Evolutionary conservation across 306 rosid genomes (phyloP), one percentile per base, ranked within the genome.

Genomic region (Acacia crassicarpa): DNA sequence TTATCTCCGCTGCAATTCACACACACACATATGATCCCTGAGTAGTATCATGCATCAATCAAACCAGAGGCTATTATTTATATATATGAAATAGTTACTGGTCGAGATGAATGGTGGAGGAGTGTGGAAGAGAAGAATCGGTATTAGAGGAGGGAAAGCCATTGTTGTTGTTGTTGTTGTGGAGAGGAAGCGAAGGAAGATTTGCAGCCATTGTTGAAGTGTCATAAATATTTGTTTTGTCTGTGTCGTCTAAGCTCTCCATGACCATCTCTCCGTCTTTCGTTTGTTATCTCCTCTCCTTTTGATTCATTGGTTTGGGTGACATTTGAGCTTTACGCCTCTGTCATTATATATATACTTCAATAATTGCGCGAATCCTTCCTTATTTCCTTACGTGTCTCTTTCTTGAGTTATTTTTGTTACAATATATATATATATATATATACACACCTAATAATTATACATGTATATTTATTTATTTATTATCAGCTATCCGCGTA

Each of bases 1-100:
- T 95, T 94, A 75, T 93, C 95, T 23, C 99, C 99, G 48, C 97
- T 95, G 89, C 69, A 61, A 61, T 61, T 61, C 7, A 61, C 5
- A 10, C 67, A 11, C 11, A n/a, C 27, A 54, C 2, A 54, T 2
- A 56, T n/a, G 27, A n/a, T 7, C 32, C 12, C 67, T 61, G 17
- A 61, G 13, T 23, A 61, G 13, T 23, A 61, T 59, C 38, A 17
- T 2, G 32, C 2, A 3, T 32, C 22, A 65, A 13, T 27, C 20
- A 62, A 27, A 61, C 35, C 32, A 25, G 7, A 10, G 3, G 27
- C 16, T 63, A 30, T 27, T 8, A 13, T 2, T 14, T 6, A 27
- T 5, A 23, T 12, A 1, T 9, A 2, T 27, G 20, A 70, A 0
- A 4, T 10, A 48, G n/a, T 49, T 85, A 90, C 96, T 67, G 88